A percentile compares a stretch with the other conserved stretches of the same genome.
Conservation (phyloP, 2,329 filamentous ascomycete genomes). For the Fusarium compactum region DNA sequence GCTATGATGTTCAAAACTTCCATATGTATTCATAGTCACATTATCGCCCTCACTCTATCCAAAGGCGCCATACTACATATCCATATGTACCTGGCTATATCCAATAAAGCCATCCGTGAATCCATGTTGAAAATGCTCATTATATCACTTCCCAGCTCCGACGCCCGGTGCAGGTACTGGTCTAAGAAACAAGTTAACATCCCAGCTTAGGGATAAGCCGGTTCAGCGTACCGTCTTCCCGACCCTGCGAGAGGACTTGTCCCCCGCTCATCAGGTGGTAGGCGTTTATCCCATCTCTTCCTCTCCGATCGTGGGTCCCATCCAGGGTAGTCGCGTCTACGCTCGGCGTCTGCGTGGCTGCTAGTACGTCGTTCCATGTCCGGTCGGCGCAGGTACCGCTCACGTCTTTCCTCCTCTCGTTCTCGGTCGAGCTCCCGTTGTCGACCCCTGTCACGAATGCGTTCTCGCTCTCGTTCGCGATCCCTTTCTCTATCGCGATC, state of each 20-base stretch:
- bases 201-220: conserved; percentile 47
- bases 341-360: conserved; percentile 63
- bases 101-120: conserved; percentile 5
- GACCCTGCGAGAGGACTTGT: conserved; percentile 52
- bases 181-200: conserved; percentile 3
- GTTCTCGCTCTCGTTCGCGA: conserved; percentile 50
- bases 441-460: conserved; percentile 42
- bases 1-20: not conserved
- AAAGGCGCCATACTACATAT: conserved; percentile 28
- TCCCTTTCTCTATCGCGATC: conserved; percentile 50
- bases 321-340: conserved; percentile 53
- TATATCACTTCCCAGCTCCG: conserved; percentile 8
- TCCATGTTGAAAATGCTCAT: conserved; percentile 7
- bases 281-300: conserved; percentile 53
- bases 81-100: not conserved
- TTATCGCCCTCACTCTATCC: conserved; percentile 25
- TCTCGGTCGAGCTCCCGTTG: conserved; percentile 58
- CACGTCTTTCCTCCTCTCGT: conserved; percentile 53
- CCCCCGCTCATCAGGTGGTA: conserved; percentile 49
- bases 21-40: conserved; percentile 29
- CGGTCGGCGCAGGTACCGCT: conserved; percentile 55
- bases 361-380: conserved; percentile 60
- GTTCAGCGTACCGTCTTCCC: conserved; percentile 56
- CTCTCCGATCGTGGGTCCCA: conserved; percentile 53
- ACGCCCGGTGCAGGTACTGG: not conserved